These are phyloP conservation scores for Bretschneidera sinensis DNA, from an alignment of 345 rosid species.

Conservation along the genomic window DNA sequence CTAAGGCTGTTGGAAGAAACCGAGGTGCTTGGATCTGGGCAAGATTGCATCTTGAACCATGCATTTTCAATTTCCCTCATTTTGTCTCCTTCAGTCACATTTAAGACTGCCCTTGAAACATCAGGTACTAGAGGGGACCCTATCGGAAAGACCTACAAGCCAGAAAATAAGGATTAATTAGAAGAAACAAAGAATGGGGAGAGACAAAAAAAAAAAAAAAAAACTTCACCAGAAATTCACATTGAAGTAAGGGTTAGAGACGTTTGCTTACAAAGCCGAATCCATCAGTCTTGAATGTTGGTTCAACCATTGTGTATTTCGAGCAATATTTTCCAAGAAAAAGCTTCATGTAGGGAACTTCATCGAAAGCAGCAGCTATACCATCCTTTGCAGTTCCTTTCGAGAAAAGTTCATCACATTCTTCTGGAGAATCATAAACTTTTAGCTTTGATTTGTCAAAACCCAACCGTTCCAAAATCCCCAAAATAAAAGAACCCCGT, in stretches of 20 bases:
- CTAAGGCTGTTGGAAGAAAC: slow-evolving; percentile 33
- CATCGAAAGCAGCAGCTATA: slow-evolving; percentile 37
- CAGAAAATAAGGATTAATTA: background rate
- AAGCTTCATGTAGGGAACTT: slow-evolving; percentile 28
- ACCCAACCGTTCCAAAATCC: slow-evolving; percentile 20
- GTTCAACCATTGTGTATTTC: slow-evolving; percentile 32
- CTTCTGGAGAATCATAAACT: slow-evolving; percentile 13
- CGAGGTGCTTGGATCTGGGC: slow-evolving; percentile 17
- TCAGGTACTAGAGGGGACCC: slow-evolving; percentile 42
- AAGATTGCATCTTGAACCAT: slow-evolving; percentile 25
- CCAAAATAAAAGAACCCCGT: slow-evolving; percentile 31
- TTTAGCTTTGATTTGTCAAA: slow-evolving; percentile 21
- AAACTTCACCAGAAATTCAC: no score
- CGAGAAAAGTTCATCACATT: slow-evolving; percentile 27
- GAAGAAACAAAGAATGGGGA: background rate
- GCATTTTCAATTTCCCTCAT: slow-evolving; percentile 27
- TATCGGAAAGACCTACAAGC: slow-evolving; percentile 34
- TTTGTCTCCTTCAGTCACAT: slow-evolving; percentile 29
- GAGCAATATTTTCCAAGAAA: slow-evolving; percentile 35
- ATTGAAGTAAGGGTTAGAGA: no score
- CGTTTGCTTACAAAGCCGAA: slow-evolving; percentile 41
- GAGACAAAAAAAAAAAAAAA: background rate
- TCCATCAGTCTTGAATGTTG: slow-evolving; percentile 28
- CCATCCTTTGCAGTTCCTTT: slow-evolving; percentile 36
- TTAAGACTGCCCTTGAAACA: slow-evolving; percentile 39